Conservation (phyloP, 2,329 filamentous ascomycete species). For the Microcera coccophila region DNA sequence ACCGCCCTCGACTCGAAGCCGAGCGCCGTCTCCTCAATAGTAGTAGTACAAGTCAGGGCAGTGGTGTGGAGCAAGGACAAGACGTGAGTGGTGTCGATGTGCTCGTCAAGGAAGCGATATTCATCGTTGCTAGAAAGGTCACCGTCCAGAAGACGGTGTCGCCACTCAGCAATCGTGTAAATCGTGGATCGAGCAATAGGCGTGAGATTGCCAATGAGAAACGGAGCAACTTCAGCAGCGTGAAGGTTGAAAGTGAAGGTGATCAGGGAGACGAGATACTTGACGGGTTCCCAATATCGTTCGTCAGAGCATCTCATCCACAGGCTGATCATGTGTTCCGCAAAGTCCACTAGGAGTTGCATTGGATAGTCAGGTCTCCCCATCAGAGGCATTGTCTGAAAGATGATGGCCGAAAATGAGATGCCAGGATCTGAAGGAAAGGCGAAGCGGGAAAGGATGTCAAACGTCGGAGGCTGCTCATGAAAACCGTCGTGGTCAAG, state of each 20-base stretch:
- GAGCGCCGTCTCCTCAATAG: constrained; percentile 28
- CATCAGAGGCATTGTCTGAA: constrained; percentile 61
- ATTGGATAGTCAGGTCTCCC: constrained; percentile 46
- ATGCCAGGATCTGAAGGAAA: constrained; percentile 61
- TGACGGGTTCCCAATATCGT: constrained; percentile 58
- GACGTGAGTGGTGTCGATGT: constrained; percentile 61
- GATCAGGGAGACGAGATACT: constrained; percentile 61
- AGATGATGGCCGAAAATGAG: constrained; percentile 63
- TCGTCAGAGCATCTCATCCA: constrained; percentile 68
- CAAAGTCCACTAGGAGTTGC: constrained; percentile 61
- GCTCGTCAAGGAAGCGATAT: constrained; percentile 38
- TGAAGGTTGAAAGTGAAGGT: constrained; percentile 61
- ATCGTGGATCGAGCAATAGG: constrained; percentile 57
- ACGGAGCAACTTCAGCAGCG: constrained; percentile 54
- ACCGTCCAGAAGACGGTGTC: constrained; percentile 49
- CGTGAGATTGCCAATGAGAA: constrained; percentile 55
- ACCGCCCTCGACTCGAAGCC: constrained; percentile 30
- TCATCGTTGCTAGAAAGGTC: constrained; percentile 44
- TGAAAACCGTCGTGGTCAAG: constrained; percentile 58
- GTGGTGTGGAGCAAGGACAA: constrained; percentile 63
- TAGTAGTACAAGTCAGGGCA: constrained; percentile 56
- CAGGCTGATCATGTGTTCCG: constrained; percentile 58
- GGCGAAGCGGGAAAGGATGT: constrained; percentile 59
- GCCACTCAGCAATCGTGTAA: constrained; percentile 54
- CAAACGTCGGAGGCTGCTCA: constrained; percentile 60